phyloP scores from a whole-genome alignment of 139 green algal genomes.

The Choricystis sp. region DNA sequence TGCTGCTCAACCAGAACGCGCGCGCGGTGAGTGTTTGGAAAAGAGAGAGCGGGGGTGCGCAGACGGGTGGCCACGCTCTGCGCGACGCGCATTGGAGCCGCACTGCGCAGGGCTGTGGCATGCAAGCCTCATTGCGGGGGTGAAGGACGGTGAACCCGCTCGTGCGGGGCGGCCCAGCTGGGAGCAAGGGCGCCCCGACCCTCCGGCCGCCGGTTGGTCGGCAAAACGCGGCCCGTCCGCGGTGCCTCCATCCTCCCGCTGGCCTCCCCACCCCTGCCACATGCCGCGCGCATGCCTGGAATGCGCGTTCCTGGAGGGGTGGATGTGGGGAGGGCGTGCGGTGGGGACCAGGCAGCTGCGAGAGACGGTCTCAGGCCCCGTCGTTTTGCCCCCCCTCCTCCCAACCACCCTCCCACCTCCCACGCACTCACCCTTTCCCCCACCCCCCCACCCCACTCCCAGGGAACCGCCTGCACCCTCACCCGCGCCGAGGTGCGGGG shows the following conservation, averaged over 20 bases:
- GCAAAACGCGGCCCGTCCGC: too few species aligned
- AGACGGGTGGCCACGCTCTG: neutral
- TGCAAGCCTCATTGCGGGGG: too few species aligned
- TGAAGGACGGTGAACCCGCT: too few species aligned
- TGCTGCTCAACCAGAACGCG: constrained; percentile 62
- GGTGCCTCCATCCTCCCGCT: too few species aligned
- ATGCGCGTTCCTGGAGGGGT: neutral
- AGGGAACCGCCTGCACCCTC: constrained; percentile 83
- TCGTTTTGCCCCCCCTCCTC: neutral
- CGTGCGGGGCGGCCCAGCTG: too few species aligned
- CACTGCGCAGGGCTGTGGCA: too few species aligned
- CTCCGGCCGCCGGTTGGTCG: too few species aligned
- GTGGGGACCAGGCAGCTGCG: neutral
- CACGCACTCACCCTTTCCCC: neutral
- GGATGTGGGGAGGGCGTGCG: neutral
- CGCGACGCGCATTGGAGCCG: too few species aligned
- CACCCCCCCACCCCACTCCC: neutral
- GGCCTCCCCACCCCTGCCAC: too few species aligned
- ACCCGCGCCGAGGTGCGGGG: constrained; percentile 85
- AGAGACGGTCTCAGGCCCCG: neutral
- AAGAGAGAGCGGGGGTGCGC: neutral
- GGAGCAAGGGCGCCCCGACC: too few species aligned
- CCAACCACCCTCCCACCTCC: neutral
- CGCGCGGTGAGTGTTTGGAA: constrained; percentile 33
- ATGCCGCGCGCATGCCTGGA: too few species aligned